phyloP scores from a whole-genome alignment of 495 filamentous ascomycete genomes.

The Rostrohypoxylon terebratum region DNA sequence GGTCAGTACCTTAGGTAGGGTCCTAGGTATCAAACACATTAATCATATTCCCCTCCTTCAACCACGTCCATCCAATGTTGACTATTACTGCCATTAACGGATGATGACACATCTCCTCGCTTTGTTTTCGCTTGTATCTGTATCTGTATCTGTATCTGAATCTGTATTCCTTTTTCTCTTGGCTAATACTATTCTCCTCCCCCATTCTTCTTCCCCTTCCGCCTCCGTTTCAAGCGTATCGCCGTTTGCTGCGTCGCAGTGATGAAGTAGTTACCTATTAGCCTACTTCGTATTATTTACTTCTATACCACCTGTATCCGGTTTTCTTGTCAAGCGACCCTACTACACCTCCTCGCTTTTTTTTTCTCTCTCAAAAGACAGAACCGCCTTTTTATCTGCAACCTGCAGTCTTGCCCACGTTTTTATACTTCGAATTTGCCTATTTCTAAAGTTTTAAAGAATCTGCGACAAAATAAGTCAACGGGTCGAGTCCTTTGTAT shows the following conservation, averaged over 20 bases:
- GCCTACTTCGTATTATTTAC: slow-evolving; percentile 35
- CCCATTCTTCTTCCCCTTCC: not conserved
- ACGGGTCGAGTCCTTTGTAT: slow-evolving; percentile 29
- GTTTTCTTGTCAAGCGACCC: slow-evolving; percentile 18
- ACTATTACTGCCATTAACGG: slow-evolving; percentile 4
- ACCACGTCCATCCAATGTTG: not conserved
- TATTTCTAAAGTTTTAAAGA: slow-evolving; percentile 22
- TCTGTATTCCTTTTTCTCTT: slow-evolving; percentile 11
- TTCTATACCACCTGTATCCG: slow-evolving; percentile 1
- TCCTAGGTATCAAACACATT: not conserved
- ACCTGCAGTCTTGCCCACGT: slow-evolving; percentile 3
- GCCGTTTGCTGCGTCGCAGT: slow-evolving; percentile 17
- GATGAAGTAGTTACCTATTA: slow-evolving; percentile 26
- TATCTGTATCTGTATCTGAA: too few relatives aligned
- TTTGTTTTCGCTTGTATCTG: slow-evolving; percentile 28
- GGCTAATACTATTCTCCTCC: not conserved
- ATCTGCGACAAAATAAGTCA: slow-evolving; percentile 23
- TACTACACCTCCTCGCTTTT: slow-evolving; percentile 8
- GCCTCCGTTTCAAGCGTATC: slow-evolving; percentile 14
- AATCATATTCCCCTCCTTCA: slow-evolving; percentile 2
- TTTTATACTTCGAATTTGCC: slow-evolving; percentile 34
- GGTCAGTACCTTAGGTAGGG: too few relatives aligned
- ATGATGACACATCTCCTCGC: slow-evolving; percentile 27
- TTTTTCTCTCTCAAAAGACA: too few relatives aligned
- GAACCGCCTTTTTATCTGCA: slow-evolving; percentile 13